A percentile compares a stretch with the other conserved stretches of the same genome.
phyloP scores from a whole-genome alignment of 2,329 filamentous ascomycete genomes.

The Dryadomyces sulphureus region DNA sequence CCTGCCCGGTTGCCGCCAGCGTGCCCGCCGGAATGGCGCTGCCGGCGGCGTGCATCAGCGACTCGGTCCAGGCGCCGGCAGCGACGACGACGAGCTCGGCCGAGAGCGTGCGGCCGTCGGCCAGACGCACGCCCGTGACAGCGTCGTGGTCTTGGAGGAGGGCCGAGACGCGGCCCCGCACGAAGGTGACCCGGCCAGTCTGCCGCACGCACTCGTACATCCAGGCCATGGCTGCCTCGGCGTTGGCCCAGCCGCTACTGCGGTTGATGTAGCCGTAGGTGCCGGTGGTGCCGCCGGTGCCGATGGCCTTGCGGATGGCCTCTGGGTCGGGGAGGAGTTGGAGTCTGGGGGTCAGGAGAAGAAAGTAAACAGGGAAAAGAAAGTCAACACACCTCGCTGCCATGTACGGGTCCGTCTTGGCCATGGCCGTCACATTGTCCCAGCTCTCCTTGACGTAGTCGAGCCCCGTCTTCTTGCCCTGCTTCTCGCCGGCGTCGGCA shows the following conservation, averaged over 20 bases:
- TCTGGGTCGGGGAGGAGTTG: constrained; percentile 27
- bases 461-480: constrained; percentile 26
- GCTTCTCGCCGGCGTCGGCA: neutral
- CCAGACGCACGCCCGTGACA: constrained; percentile 38
- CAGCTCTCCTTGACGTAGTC: constrained; percentile 46
- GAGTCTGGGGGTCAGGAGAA: constrained; percentile 13
- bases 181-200: constrained; percentile 39
- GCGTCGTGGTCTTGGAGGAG: constrained; percentile 17
- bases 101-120: constrained; percentile 20
- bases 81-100: constrained; percentile 63
- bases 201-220: constrained; percentile 38
- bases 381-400: neutral
- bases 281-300: constrained; percentile 37
- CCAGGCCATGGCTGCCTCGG: constrained; percentile 54
- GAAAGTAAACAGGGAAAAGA: neutral
- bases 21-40: constrained; percentile 38
- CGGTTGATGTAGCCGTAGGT: constrained; percentile 61
- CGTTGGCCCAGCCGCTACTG: constrained; percentile 67
- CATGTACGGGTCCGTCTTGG: constrained; percentile 20
- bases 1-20: constrained; percentile 69
- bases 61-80: constrained; percentile 74
- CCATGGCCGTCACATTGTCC: constrained; percentile 42
- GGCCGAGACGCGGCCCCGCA: constrained; percentile 31
- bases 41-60: constrained; percentile 13
- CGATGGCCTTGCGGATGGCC: constrained; percentile 28